These are phyloP conservation scores for Oemleria cerasiformis DNA, from an alignment of 306 rosid species.

Conservation along the genomic window DNA sequence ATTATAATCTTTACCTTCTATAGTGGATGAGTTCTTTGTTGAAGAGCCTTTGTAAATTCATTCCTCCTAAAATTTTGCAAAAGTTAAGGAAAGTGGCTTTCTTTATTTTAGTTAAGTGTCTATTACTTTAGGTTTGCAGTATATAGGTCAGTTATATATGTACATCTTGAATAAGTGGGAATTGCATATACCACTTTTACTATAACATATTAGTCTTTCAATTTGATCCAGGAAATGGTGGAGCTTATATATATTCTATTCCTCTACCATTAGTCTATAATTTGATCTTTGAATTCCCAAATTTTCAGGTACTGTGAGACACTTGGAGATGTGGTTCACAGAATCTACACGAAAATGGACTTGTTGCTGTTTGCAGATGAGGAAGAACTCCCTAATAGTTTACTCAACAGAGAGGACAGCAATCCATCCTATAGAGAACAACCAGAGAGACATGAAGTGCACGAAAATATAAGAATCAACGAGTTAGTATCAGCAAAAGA, in stretches of 20 bases:
- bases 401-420: slow-evolving; percentile 75
- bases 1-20: neutral
- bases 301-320: slow-evolving; percentile 69
- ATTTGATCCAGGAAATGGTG: neutral
- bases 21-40: neutral
- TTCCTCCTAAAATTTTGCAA: neutral
- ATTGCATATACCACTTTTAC: neutral
- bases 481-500: slow-evolving; percentile 50
- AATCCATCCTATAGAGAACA: slow-evolving; percentile 44
- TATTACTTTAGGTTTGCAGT: neutral
- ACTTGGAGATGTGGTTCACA: slow-evolving; percentile 64
- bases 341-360: slow-evolving; percentile 74
- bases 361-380: slow-evolving; percentile 59
- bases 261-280: no score
- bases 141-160: neutral
- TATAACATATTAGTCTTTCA: neutral
- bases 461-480: slow-evolving; percentile 40
- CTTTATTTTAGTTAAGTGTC: neutral
- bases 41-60: no score
- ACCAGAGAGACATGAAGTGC: slow-evolving; percentile 44
- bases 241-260: neutral
- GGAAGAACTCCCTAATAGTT: slow-evolving; percentile 46
- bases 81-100: neutral
- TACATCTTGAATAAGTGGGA: neutral
- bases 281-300: slow-evolving; percentile 20